Evolutionary conservation across 2,329 filamentous ascomycete genomes (phyloP), one percentile per base, ranked within the genome.

Genomic region (Pyricularia grisea): DNA sequence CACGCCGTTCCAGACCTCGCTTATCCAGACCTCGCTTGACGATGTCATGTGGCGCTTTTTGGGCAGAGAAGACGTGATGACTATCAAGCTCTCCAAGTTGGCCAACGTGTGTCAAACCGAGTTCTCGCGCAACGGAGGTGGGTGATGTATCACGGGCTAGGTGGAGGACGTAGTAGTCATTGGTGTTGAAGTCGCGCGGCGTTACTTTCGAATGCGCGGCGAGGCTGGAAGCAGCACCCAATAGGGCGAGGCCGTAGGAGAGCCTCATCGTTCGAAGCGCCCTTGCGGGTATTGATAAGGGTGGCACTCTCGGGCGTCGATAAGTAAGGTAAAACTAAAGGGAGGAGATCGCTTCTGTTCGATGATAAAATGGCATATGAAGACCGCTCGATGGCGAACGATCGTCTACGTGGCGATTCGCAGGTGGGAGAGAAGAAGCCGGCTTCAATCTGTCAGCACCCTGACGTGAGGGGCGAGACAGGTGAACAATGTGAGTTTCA

Each of bases 141-240:
- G 93, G 93, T 17, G 88, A 84, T 7, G 86, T 83, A 55, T 85
- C 82, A 14, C 86, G 81, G 70, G 90, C 87, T 75, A 99, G 86
- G 73, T 97, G 92, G 65, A 99, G 84, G 72, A 96, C 93, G 78
- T 98, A 97, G 81, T 97, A 98, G 79, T 99, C 94, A 79, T 93
- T 88, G 58, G 86, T 84, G 67, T 91, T 86, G 82, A 96, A 92
- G 76, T 95, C 86, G 74, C 92, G 90, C 71, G 84, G 81, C 67
- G 83, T 81, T 64, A 87, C 78, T 68, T 74, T 72, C 65, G 82
- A 77, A 33, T 84, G 81, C 69, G 82, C 79, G 71, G 83, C 76
- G 30, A 79, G 72, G 17, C 66, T 78, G 75, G 84, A 75, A 68
- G 83, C 77, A 67, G 87, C 80, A 77, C 84, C 81, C 70, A 90